A percentile compares a stretch with the other conserved stretches of the same genome.
Evolutionary conservation across 805 yeast species (phyloP).

Genomic region (Saccharomycopsis javanensis): DNA sequence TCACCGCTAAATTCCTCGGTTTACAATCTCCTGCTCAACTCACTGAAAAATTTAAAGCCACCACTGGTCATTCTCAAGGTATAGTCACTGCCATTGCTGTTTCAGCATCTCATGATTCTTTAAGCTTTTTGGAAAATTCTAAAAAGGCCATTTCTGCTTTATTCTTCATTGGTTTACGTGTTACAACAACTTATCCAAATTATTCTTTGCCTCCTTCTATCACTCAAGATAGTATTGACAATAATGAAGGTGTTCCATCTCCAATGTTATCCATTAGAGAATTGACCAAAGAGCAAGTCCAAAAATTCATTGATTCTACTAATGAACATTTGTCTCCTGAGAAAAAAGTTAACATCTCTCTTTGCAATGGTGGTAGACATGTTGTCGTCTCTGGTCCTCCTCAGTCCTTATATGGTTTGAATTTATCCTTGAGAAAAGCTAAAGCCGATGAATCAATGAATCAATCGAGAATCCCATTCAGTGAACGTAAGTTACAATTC

Average conservation of each 20-base stretch:
- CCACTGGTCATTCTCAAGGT: constrained; percentile 89
- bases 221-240: constrained; percentile 82
- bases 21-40: constrained; percentile 76
- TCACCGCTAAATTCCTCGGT: constrained; percentile 78
- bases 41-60: constrained; percentile 55
- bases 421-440: constrained; percentile 82
- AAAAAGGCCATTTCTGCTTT: constrained; percentile 73
- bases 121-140: constrained; percentile 60
- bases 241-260: constrained; percentile 93
- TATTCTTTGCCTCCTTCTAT: constrained; percentile 91
- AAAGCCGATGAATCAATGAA: constrained; percentile 92
- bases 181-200: constrained; percentile 82
- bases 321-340: constrained; percentile 89
- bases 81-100: constrained; percentile 88
- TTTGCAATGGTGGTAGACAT: constrained; percentile 92
- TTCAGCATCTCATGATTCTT: constrained; percentile 78
- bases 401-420: constrained; percentile 92
- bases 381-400: constrained; percentile 97
- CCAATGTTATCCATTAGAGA: constrained; percentile 97
- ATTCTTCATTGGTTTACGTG: constrained; percentile 89
- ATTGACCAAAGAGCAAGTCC: constrained; percentile 70
- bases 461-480: constrained; percentile 88
- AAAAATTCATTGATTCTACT: constrained; percentile 70
- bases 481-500: constrained; percentile 89
- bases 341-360: constrained; percentile 82